Evolutionary conservation across 2,329 filamentous ascomycete genomes (phyloP), one percentile per base, ranked within the genome.

Genomic region (Diplodia seriata): DNA sequence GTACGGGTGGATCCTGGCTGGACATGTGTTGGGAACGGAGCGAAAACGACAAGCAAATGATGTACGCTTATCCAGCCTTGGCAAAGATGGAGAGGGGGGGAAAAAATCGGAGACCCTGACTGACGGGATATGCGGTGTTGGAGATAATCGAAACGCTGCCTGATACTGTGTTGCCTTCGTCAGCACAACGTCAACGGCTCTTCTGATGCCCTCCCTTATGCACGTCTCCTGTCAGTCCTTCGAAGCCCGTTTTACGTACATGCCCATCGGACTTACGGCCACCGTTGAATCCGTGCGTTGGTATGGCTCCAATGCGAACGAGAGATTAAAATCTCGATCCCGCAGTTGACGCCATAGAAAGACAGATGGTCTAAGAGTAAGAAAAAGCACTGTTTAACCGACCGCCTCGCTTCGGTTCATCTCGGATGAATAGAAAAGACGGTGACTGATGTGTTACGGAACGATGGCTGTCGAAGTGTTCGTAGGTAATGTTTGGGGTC

Each of bases 1-100:
- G 31, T 18, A 29, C 23, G 23, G 23, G 59, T 63, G 59, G 59
- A 63, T 18, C 29, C 14, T 33, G 18, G 31, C 40, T 62, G 26
- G 43, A 62, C 8, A 61, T 49, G 29, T 33, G 23, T 63, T 63
- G 59, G 59, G 59, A 51, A 36, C 31, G 57, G 23, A 36, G 18
- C 11, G 33, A 20, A 50, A 26, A 29, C 23, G 43, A 51, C 6
- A n/a, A 62, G 57, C 43, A 50, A 61, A 62, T 26, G 57, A 36
- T 62, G 26, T 62, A n/a, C 57, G 5, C 20, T 15, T 18, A 36
- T 7, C 15, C 11, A 5, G 31, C 4, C 47, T 51, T 51, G 59
- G 47, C 59, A 51, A 9, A 12, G 31, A 33, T n/a, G n/a, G 18
- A 62, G 9, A 26, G 23, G 23, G 2, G 23, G 23, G 3, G 3